Conservation (phyloP, 2,329 filamentous ascomycete genomes). For the Emericellopsis atlantica region DNA sequence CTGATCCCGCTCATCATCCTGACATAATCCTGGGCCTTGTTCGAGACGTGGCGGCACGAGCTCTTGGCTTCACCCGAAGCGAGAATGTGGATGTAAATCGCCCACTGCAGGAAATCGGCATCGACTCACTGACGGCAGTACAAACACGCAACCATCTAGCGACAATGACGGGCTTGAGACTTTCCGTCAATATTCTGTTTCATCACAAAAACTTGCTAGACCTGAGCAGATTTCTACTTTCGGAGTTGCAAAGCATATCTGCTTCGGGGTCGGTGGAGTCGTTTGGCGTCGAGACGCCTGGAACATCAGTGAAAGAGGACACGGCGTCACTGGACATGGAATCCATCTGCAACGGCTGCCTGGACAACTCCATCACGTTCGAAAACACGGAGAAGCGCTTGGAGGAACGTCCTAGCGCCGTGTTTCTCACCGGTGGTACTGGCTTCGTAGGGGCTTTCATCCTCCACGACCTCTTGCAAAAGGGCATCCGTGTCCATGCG, state of each 20-base stretch:
- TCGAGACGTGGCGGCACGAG: slow-evolving; percentile 4
- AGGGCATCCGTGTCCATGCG: slow-evolving; percentile 3
- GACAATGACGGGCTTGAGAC: slow-evolving; percentile 3
- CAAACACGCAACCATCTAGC: slow-evolving; percentile 6
- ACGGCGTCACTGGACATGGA: not conserved
- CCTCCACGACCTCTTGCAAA: slow-evolving; percentile 4
- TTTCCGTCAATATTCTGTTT: slow-evolving; percentile 3
- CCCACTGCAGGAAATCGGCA: slow-evolving; percentile 5
- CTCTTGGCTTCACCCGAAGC: slow-evolving; percentile 4
- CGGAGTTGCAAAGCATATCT: slow-evolving; percentile 1
- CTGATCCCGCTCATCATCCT: not conserved
- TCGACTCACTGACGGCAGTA: slow-evolving; percentile 8
- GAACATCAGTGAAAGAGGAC: not conserved
- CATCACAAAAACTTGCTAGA: slow-evolving; percentile 4
- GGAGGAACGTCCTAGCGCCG: not conserved
- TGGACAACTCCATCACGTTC: slow-evolving; percentile 4
- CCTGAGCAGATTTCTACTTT: slow-evolving; percentile 1
- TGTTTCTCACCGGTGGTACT: slow-evolving; percentile 5
- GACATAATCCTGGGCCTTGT: slow-evolving; percentile 4
- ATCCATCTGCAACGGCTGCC: slow-evolving; percentile 2
- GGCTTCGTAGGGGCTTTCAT: slow-evolving; percentile 7
- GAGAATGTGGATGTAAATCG: slow-evolving; percentile 5
- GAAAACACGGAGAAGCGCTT: not conserved
- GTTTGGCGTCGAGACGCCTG: not conserved
- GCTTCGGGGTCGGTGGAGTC: not conserved